Evolutionary conservation across 495 filamentous ascomycete genomes (phyloP).

Genomic region (Penicillium desertorum): DNA sequence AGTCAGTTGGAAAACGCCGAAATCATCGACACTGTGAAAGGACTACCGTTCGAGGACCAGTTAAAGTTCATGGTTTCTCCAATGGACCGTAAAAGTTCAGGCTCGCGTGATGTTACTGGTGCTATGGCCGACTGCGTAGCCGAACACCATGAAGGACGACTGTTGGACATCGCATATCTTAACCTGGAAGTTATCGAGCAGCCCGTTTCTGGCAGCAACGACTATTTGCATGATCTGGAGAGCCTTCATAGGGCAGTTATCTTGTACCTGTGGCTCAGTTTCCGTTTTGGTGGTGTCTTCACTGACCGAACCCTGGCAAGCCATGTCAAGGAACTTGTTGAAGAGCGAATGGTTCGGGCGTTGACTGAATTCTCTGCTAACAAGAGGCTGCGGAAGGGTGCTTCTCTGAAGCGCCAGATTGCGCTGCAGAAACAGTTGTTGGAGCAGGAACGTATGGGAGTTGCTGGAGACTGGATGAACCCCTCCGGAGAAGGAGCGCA

Average conservation of each 20-base stretch:
- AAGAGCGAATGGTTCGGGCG: conserved; percentile 69
- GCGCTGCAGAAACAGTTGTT: conserved; percentile 41
- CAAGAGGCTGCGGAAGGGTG: conserved; percentile 44
- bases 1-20: conserved; percentile 65
- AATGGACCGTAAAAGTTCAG: conserved; percentile 28
- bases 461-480: conserved; percentile 19
- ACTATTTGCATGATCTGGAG: conserved; percentile 67
- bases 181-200: conserved; percentile 67
- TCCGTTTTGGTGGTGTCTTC: conserved; percentile 73
- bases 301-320: conserved; percentile 71
- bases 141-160: conserved; percentile 56
- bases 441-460: conserved; percentile 28
- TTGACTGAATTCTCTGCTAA: conserved; percentile 58
- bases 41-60: conserved; percentile 67
- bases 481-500: conserved; percentile 17
- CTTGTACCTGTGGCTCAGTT: conserved; percentile 84
- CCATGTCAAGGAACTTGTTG: conserved; percentile 76
- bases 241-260: conserved; percentile 76
- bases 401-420: conserved; percentile 45
- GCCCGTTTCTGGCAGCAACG: conserved; percentile 39
- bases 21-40: conserved; percentile 61
- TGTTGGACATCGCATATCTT: conserved; percentile 63
- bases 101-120: conserved; percentile 41
- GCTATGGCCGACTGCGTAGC: conserved; percentile 69
- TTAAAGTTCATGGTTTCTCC: conserved; percentile 75